Base-by-base conservation (phyloP, 208 protist genomes). In the Acanthamoeba sp. region DNA sequence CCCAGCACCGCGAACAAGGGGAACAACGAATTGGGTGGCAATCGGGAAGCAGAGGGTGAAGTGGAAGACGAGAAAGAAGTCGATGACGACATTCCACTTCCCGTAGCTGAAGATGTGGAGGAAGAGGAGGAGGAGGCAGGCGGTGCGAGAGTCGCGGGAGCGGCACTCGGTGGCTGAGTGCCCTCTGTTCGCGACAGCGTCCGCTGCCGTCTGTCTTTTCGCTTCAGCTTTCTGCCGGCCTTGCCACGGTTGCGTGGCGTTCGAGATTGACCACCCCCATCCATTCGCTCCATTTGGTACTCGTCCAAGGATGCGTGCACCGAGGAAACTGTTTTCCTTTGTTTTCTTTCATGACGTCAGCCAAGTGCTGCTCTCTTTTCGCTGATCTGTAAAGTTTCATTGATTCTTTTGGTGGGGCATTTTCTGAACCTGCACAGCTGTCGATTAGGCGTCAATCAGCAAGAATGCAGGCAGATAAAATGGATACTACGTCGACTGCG, bases 1-100 rank as follows among this genome's bases (percentile, higher is more conserved):
- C 29, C 59, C 62, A 40, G 22, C 36, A 50, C 87, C 9, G 87
- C 50, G 62, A 92, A 92, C 36, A 92, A 36, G 3, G 87, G 62
- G 62, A 92, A 92, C 87, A 92, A 22, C 48, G 87, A 92, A 92
- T 92, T 92, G 57, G 87, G 87, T 18, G 87, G 87, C 87, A 92
- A 42, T n/a, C 38, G 7, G 1, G 38, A 38, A 7, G 69, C 69
- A 40, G 71, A 50, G 2, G 50, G 80, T 29, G 80, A 20, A 5
- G 29, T 32, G 2, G 50, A 62, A 32, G 80, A 62, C 12, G 80
- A 78, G 14, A 78, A 78, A 4, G 69, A 78, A 24, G 69, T 78
- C 9, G 69, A 48, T n/a, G 69, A 29, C 34, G 64, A n/a, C n/a
- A n/a, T 73, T 20, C 5, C 64, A 18, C 64, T 20, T 2, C 29